A percentile compares a stretch with the other conserved stretches of the same genome.
Conservation (phyloP, 257 asterid genomes). For the Marsdenia floribunda region DNA sequence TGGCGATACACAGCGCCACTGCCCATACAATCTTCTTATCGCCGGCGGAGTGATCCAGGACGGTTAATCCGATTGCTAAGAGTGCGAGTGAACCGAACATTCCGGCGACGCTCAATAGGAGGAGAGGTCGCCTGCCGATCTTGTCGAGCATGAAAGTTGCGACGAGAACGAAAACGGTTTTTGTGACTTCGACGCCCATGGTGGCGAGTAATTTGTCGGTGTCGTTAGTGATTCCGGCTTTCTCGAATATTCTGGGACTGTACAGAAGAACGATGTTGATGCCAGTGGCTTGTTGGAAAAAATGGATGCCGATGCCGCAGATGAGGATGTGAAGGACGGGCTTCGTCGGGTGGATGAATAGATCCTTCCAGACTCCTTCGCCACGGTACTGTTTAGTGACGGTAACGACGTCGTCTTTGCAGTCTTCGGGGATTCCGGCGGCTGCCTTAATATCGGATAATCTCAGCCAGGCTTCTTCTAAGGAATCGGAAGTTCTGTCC, state of each 20-base stretch:
- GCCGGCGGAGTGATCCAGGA: constrained; percentile 22
- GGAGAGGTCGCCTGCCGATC: constrained; percentile 62
- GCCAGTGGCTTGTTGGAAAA: constrained; percentile 71
- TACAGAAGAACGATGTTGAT: constrained; percentile 66
- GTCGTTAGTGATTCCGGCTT: constrained; percentile 39
- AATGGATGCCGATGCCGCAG: constrained; percentile 58
- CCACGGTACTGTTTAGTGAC: constrained; percentile 32
- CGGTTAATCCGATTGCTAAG: constrained; percentile 37
- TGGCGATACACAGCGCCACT: constrained; percentile 22
- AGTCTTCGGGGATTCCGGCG: constrained; percentile 48
- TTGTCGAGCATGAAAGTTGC: constrained; percentile 60
- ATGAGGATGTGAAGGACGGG: constrained; percentile 56
- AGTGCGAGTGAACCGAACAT: constrained; percentile 37
- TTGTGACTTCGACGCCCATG: constrained; percentile 61
- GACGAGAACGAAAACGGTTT: constrained; percentile 59
- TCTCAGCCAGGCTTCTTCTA: constrained; percentile 44
- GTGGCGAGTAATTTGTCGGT: constrained; percentile 49
- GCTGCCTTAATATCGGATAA: constrained; percentile 58
- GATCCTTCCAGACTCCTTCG: constrained; percentile 63
- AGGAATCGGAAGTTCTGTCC: constrained; percentile 59
- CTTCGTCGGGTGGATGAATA: constrained; percentile 54
- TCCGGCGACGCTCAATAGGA: constrained; percentile 53
- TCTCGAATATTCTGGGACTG: constrained; percentile 49
- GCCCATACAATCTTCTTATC: constrained; percentile 38
- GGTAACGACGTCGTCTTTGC: constrained; percentile 46